These are phyloP conservation scores for Rhodotorula sp. DNA, from an alignment of 1,284 basidiomycete species.

Conservation along the genomic window DNA sequence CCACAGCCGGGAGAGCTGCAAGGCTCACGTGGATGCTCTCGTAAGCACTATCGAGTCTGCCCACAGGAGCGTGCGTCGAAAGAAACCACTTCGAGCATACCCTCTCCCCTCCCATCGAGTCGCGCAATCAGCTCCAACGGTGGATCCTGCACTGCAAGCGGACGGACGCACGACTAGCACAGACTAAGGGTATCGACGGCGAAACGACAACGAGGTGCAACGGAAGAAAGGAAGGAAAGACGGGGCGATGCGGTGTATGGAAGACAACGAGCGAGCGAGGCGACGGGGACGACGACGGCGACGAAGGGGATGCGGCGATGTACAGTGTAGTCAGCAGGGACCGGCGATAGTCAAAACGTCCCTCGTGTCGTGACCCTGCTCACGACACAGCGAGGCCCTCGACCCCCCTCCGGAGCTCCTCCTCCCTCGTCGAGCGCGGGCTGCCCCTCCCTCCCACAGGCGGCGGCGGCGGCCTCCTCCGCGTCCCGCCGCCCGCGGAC, in stretches of 20 bases:
- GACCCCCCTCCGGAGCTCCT: not conserved
- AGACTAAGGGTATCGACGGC: not conserved
- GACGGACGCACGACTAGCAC: too few species aligned
- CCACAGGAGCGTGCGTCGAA: too few species aligned
- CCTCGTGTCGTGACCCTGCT: not conserved
- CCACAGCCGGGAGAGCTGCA: too few species aligned
- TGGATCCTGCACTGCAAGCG: not conserved
- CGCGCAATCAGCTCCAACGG: too few species aligned
- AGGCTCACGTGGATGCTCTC: too few species aligned
- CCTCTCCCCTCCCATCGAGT: too few species aligned
- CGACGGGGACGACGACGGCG: too few species aligned
- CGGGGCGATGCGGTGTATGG: not conserved
- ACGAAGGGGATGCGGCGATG: not conserved
- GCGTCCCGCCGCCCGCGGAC: not conserved
- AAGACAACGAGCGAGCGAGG: not conserved
- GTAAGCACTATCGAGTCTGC: too few species aligned
- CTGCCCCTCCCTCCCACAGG: not conserved
- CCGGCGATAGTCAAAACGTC: not conserved
- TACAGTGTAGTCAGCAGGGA: too few species aligned
- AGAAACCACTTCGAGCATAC: too few species aligned
- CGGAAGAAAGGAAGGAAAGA: not conserved
- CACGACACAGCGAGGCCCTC: not conserved
- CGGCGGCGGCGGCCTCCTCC: slow-evolving; percentile 1
- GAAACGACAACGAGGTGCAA: not conserved
- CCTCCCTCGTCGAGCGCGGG: not conserved